Evolutionary conservation across 306 rosid genomes (phyloP).

Genomic region (Luffa aegyptiaca): DNA sequence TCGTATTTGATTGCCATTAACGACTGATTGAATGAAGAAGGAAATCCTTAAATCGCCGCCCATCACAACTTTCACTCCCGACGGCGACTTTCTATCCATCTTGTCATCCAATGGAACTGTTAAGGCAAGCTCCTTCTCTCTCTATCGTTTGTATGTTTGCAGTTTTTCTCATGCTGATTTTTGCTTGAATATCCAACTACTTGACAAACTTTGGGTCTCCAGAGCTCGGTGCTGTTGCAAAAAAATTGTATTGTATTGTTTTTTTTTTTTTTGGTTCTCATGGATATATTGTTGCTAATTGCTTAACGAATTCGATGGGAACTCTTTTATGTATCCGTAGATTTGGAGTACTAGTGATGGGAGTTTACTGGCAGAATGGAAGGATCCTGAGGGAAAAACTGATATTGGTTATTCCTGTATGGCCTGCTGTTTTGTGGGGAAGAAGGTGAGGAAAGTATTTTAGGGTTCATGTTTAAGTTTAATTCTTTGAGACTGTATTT

Average conservation of each 20-base stretch:
- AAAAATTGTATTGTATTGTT: too few species aligned
- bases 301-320: neutral
- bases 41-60: neutral
- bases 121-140: neutral
- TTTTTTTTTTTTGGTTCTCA: neutral
- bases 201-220: neutral
- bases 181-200: neutral
- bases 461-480: neutral
- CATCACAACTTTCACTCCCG: neutral
- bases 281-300: neutral
- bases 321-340: conserved; percentile 11
- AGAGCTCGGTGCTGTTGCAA: neutral
- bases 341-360: conserved; percentile 43
- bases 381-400: conserved; percentile 26
- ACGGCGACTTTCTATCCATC: neutral
- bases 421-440: conserved; percentile 34
- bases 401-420: conserved; percentile 32
- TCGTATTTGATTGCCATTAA: neutral
- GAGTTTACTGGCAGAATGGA: conserved; percentile 37
- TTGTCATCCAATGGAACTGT: neutral
- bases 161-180: neutral
- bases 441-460: conserved; percentile 26
- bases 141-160: neutral
- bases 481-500: neutral
- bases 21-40: neutral